Evolutionary conservation across 1,284 basidiomycete genomes (phyloP), one percentile per base, ranked within the genome.

Genomic region (Gymnopus androsaceus): DNA sequence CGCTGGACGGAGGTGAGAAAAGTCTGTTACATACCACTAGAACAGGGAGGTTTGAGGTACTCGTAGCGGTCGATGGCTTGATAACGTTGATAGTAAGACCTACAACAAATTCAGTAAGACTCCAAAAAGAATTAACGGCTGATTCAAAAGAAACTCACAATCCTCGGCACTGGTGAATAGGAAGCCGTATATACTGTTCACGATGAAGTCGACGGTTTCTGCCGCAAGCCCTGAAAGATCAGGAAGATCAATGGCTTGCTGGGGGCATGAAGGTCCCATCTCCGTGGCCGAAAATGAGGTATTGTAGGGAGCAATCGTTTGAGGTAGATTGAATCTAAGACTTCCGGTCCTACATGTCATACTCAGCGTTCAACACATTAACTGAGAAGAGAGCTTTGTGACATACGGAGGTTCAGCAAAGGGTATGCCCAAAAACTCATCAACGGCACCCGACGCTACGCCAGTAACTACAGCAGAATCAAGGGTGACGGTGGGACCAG

Each of bases 351-450:
- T 60, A 36, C 14, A 51, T 15, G n/a, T 14, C n/a, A 28, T 7
- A 21, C n/a, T 17, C 27, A 19, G 25, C 33, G 58, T 65, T 40
- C 52, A 70, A 63, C 17, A n/a, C 9, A 8, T 28, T 15, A 19
- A 48, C n/a, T 27, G 25, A 40, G 25, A 41, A 38, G 1, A n/a
- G n/a, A 31, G 17, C 14, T 21, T 9, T 41, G 19, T 6, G 15
- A 15, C 67, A 58, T 56, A 77, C 75, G 77, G 76, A 28, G 76
- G 74, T 54, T 69, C 53, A 3, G 82, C 81, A 56, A 77, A 85
- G 0, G 82, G 81, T 30, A 84, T 81, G 0, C 81, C 81, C 1
- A 82, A 64, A 58, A 77, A 83, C 44, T 74, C 70, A 15, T 67
- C 64, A 0, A 75, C 64, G 2, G 53, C 42, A 0, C 67, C 65